Base-by-base conservation (phyloP, 73 alveolate species). In the Paramecium sonneborni region DNA sequence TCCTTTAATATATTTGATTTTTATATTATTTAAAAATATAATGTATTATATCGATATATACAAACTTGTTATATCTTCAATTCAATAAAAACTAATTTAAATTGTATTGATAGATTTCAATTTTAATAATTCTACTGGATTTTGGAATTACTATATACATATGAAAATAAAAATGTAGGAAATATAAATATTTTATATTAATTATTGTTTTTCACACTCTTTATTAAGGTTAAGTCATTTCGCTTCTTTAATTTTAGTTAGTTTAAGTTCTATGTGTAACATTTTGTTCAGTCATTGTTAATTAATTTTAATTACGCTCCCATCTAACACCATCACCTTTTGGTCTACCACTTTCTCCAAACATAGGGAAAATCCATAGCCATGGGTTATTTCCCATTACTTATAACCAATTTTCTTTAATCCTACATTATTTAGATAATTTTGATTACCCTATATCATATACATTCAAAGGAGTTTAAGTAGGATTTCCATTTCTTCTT, bases 321-420 rank as follows among this genome's bases (percentile, higher is more conserved):
- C 99, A 96, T 35, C 72, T 56, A 34, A 96, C 95, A 3, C 99
- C 99, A 96, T 96, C 98, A 6, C 99, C 99, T 15, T 41, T 46
- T 15, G 98, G 99, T 85, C 85, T 96, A 7, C 98, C 99, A 21
- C 96, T 68, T 92, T 94, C 93, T 30, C 93, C 91, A 44, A 55
- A 88, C 52, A 93, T 69, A 12, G 99, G 99, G 38, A 97, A 89
- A 23, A 92, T 92, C 99, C 99, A 97, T 57, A 95, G 87, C 55
- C 82, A 67, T 52, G 85, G 92, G 84, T 96, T 96, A 32, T 57
- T 93, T 15, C 99, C 99, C 92, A 97, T 96, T 26, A 97, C 98
- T 88, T 97, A 91, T 57, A 88, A 57, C 95, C 96, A 95, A 96
- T 97, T 97, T 24, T 96, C 57, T 92, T 94, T 24, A 86, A 55